Base-by-base conservation (phyloP, 2,329 filamentous ascomycete genomes). In the Penicillium freii region DNA sequence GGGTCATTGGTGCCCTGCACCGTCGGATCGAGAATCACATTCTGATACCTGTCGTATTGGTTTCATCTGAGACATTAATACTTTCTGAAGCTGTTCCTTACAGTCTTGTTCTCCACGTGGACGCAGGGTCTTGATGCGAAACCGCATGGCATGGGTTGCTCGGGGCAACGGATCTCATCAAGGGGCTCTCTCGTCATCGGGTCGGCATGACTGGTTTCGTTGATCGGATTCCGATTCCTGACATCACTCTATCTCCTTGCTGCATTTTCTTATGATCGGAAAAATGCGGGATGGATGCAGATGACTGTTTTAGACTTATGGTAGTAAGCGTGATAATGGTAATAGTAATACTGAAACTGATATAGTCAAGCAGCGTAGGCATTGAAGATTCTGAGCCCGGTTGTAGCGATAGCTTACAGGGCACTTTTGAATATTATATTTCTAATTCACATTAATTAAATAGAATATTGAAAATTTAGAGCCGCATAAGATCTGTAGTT, bases 1-100 rank as follows among this genome's bases (percentile, higher is more conserved):
- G 81, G 81, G 2, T 70, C 71, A 3, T 62, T 83, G 57, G 80
- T 80, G 8, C 81, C 81, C 29, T 78, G 77, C 23, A 80, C 80
- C 13, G 81, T 81, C 15, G 81, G 81, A 3, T 77, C 76, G 21
- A 80, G 66, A 46, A 73, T 76, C 48, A 59, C 54, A 8, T 74
- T 78, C 51, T 78, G 61, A 54, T 43, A 44, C n/a, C 23, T 10
- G 25, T 19, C 21, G 31, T 34, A 17, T 33, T 27, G n/a, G 13
- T 44, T 21, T 56, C 31, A 29, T 17, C 31, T 23, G 42, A 38
- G 19, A 38, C 42, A 17, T 10, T 31, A 31, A 29, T 11, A 38
- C 39, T 39, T 29, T 21, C 21, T 44, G 25, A 39, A 34, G 15
- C 25, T 29, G 45, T 59, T 61, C 62, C 62, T 60, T 65, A 34